Conservation (phyloP, 257 asterid genomes). For the Fraxinus cuspidata region DNA sequence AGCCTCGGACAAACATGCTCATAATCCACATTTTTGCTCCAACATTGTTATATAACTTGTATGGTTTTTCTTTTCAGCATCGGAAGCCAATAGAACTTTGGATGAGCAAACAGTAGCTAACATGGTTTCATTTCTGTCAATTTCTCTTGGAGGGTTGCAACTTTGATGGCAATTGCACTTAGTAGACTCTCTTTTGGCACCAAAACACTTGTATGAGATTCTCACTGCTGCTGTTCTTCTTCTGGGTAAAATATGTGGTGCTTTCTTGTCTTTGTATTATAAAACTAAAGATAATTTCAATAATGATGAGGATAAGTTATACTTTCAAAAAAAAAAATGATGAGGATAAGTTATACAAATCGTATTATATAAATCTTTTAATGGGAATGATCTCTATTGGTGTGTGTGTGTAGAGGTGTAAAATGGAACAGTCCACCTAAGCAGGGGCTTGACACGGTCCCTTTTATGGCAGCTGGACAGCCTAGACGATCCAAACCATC, state of each 20-base stretch:
- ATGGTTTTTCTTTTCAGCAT: conserved; percentile 45
- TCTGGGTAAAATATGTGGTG: not conserved
- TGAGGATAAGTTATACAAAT: not conserved
- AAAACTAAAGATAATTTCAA: not conserved
- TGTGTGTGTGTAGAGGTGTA: not conserved
- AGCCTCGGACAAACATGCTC: not conserved
- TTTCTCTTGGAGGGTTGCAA: not conserved
- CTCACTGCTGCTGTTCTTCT: not conserved
- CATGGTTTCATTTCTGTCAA: not conserved
- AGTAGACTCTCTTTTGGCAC: not conserved
- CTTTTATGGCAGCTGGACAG: not conserved
- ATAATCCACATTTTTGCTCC: not conserved
- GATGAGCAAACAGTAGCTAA: not conserved
- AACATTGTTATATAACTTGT: not conserved
- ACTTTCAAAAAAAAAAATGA: no score
- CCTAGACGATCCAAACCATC: no score
- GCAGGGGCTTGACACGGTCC: not conserved
- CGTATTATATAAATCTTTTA: not conserved
- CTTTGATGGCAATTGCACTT: not conserved
- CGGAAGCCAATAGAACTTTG: conserved; percentile 76
- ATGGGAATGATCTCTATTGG: not conserved
- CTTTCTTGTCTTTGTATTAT: not conserved
- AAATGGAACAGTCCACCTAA: not conserved
- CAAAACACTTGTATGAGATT: not conserved
- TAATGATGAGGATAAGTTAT: not conserved